Percentiles rank a stretch among this genome's conserved stretches.
Evolutionary conservation across 441 rosid genomes (phyloP).

Genomic region (Bruguiera hainesii): DNA sequence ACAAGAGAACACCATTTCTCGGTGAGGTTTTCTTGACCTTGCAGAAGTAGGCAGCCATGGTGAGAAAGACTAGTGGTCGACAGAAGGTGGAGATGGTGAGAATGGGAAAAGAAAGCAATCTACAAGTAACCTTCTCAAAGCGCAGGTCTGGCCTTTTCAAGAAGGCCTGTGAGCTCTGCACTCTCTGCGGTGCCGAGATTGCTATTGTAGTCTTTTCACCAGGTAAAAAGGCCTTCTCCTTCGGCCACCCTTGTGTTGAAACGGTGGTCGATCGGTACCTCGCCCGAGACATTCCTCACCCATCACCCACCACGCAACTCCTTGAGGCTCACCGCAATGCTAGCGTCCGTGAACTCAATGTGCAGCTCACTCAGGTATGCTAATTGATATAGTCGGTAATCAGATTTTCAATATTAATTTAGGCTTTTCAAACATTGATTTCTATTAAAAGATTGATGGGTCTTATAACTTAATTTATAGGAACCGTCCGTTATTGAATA

Average conservation of each 20-base stretch:
- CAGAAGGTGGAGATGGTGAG: slow-evolving; percentile 39
- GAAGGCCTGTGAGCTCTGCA: slow-evolving; percentile 51
- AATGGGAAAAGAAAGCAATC: slow-evolving; percentile 37
- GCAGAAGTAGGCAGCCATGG: slow-evolving; percentile 26
- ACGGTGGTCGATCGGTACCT: slow-evolving; percentile 31
- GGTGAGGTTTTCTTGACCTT: background rate
- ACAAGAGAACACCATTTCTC: background rate
- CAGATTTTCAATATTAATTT: background rate
- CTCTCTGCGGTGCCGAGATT: slow-evolving; percentile 44
- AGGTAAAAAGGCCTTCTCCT: slow-evolving; percentile 41
- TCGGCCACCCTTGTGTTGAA: slow-evolving; percentile 47
- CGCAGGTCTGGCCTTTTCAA: slow-evolving; percentile 46
- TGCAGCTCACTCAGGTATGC: slow-evolving; percentile 40
- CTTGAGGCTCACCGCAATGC: slow-evolving; percentile 29
- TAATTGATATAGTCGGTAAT: background rate
- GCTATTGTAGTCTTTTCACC: slow-evolving; percentile 41
- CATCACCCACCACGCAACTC: slow-evolving; percentile 32
- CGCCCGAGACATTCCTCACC: slow-evolving; percentile 20
- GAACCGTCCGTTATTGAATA: too few species aligned
- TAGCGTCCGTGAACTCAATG: slow-evolving; percentile 32
- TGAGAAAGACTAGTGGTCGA: slow-evolving; percentile 38
- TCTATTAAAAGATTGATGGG: too few species aligned
- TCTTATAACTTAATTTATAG: too few species aligned
- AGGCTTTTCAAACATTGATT: too few species aligned
- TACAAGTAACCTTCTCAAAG: slow-evolving; percentile 50